A percentile compares a stretch with the other conserved stretches of the same genome.
These are phyloP conservation scores for Pichia insulana DNA, from an alignment of 805 yeast species.

Conservation along the genomic window DNA sequence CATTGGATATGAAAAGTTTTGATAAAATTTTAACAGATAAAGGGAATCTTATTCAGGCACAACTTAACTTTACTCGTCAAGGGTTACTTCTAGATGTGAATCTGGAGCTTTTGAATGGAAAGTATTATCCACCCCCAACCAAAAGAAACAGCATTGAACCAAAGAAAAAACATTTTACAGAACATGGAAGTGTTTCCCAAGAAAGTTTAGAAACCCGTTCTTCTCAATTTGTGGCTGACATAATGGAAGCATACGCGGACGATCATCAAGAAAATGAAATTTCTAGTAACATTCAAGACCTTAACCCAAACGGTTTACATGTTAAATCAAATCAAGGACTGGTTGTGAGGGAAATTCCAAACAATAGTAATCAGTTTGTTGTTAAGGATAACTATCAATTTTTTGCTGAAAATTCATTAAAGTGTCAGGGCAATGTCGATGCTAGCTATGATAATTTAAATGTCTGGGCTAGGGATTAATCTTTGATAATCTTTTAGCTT, in stretches of 20 bases:
- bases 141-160: no score
- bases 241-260: background rate
- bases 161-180: no score
- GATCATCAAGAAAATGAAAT: no score
- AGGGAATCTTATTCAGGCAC: background rate
- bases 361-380: constrained; percentile 1
- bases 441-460: background rate
- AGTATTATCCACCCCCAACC: background rate
- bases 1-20: background rate
- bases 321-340: background rate
- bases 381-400: constrained; percentile 2
- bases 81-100: background rate
- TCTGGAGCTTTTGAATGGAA: background rate
- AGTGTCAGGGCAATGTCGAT: background rate
- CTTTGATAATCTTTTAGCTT: background rate
- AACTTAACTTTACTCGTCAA: background rate
- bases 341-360: constrained; percentile 2
- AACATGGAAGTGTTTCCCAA: background rate
- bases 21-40: background rate
- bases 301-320: background rate
- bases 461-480: background rate
- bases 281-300: no score
- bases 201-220: background rate
- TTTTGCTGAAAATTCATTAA: background rate
- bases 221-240: background rate